Conservation (phyloP, 2,329 filamentous ascomycete genomes). For the Fusarium nanum region DNA sequence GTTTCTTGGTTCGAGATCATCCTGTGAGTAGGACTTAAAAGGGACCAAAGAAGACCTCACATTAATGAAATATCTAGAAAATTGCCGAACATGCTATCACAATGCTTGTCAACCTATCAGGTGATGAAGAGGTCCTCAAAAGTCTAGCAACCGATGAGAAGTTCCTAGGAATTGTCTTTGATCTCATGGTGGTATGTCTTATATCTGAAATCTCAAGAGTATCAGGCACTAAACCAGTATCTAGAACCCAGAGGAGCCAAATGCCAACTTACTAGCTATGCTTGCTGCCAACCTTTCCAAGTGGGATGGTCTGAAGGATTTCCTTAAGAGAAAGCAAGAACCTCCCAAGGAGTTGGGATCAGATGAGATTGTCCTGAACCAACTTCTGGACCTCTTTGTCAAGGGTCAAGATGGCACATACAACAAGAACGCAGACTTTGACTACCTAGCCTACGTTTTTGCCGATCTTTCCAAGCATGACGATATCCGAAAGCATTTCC, state of each 20-base stretch:
- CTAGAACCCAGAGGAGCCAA: conserved; percentile 78
- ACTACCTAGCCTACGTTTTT: conserved; percentile 94
- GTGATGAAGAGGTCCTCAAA: conserved; percentile 80
- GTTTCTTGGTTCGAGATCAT: conserved; percentile 86
- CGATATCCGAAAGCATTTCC: conserved; percentile 79
- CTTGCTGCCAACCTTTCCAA: conserved; percentile 93
- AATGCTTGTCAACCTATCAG: conserved; percentile 87
- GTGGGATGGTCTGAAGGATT: conserved; percentile 75
- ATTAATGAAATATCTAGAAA: conserved; percentile 62
- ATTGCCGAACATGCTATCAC: conserved; percentile 94
- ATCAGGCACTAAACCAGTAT: conserved; percentile 6
- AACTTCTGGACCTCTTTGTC: conserved; percentile 95
- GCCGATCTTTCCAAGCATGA: conserved; percentile 89
- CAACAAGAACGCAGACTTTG: conserved; percentile 87
- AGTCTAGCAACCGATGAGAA: conserved; percentile 80
- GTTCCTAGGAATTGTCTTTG: conserved; percentile 80
- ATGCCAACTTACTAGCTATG: conserved; percentile 89
- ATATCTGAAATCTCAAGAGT: background rate
- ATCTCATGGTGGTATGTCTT: conserved; percentile 75
- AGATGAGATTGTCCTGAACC: conserved; percentile 82
- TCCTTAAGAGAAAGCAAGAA: conserved; percentile 75
- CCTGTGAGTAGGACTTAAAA: conserved; percentile 63
- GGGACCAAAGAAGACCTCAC: too few species aligned
- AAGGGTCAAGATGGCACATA: conserved; percentile 85
- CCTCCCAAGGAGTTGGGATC: conserved; percentile 77